Evolutionary conservation across 108 stramenopile genomes (phyloP), one percentile per base, ranked within the genome.

Genomic region (Chaetoceros muelleri): DNA sequence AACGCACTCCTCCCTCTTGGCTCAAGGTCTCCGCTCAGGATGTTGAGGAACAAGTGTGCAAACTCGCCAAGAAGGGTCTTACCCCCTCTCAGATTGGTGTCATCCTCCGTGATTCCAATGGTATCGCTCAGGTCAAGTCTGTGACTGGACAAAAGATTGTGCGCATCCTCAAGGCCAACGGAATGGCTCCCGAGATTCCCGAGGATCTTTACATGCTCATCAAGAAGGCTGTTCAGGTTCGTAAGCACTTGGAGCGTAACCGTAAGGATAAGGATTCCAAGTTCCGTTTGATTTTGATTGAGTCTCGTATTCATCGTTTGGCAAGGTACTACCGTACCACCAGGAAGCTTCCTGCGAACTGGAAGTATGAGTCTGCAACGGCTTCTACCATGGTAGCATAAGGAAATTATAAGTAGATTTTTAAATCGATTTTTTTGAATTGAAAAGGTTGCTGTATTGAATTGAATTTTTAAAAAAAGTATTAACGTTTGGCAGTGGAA

Each of bases 201-300:
- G 99, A 99, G 87, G 99, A 99, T 76, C 76, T 99, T 53, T 99
- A 98, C 93, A 96, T 96, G 95, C 81, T 99, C 45, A 99, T 99
- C 93, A 99, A 99, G 93, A 99, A 99, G 92, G 99, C 99, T 45
- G 99, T 99, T 57, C 83, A 94, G 55, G 96, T 99, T 30, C 95
- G 99, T 66, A 98, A 98, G 95, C 99, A 99, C 77, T 81, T 99
- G 65, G 97, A 98, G 74, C 80, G 90, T 63, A 99, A 99, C 82
- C 89, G 96, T 66, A 87, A 96, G 74, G 99, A 99, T 78, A 98
- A 98, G 88, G 96, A 97, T 81, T 88, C 96, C 81, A 99, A 99
- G 90, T 99, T 98, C 87, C 93, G 97, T 70, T 82, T 99, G 62
- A 99, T 99, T 79, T 82, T 99, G 54, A 97, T 99, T 71, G 99